Evolutionary conservation across 2,329 filamentous ascomycete species (phyloP).

Genomic region (Aspergillus sp.): DNA sequence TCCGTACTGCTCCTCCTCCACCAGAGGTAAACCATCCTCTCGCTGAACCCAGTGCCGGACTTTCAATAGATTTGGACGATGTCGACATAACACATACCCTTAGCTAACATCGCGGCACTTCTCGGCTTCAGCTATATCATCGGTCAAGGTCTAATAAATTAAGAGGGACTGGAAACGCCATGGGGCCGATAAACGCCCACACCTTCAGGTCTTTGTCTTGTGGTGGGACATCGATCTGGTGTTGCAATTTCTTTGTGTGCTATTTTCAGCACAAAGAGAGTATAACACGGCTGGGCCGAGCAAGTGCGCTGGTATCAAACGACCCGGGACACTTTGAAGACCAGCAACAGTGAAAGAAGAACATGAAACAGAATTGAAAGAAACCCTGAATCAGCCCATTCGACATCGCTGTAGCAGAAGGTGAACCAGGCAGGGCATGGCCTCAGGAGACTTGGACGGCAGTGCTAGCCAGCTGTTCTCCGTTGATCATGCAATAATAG

Average conservation of each 20-base stretch:
- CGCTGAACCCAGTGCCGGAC: slow-evolving; percentile 9
- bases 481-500: not conserved
- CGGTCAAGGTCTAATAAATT: not conserved
- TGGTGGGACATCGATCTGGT: not conserved
- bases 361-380: not conserved
- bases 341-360: not conserved
- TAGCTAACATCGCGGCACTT: not conserved
- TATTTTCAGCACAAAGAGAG: not conserved
- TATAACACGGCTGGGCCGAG: not conserved
- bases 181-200: not conserved
- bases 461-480: not conserved
- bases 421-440: not conserved
- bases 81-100: not conserved
- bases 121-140: not conserved
- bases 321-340: not conserved
- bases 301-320: not conserved
- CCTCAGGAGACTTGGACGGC: not conserved
- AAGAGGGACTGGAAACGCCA: not conserved
- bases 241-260: not conserved
- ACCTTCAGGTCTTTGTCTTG: not conserved
- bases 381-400: not conserved
- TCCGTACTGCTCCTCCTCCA: slow-evolving; percentile 37
- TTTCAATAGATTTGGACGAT: slow-evolving; percentile 2
- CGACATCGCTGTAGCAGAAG: not conserved
- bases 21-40: not conserved